Evolutionary conservation across 2,329 filamentous ascomycete genomes (phyloP).

Genomic region (Drechslera avenae): DNA sequence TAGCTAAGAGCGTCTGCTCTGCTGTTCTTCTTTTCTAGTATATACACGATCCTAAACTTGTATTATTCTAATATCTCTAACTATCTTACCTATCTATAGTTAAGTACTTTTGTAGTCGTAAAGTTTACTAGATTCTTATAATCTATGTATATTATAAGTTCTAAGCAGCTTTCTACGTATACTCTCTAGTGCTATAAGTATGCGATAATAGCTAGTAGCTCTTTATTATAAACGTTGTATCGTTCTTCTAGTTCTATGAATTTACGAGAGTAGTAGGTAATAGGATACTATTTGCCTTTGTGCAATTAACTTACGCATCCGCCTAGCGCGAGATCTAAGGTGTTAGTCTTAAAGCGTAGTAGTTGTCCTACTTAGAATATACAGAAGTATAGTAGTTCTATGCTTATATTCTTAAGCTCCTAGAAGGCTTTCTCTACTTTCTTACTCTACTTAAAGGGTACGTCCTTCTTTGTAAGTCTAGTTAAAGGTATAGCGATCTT

Average conservation of each 20-base stretch:
- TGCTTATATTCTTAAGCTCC: neutral
- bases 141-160: constrained; percentile 19
- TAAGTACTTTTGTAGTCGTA: constrained; percentile 32
- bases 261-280: neutral
- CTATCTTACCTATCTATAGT: no score
- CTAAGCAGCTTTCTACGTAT: neutral
- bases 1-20: neutral
- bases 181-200: neutral
- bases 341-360: neutral
- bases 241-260: neutral
- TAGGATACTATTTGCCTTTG: neutral
- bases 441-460: no score
- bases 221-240: neutral
- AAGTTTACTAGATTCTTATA: constrained; percentile 40
- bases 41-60: constrained; percentile 1
- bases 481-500: no score
- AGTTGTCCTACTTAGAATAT: neutral
- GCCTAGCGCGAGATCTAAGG: neutral
- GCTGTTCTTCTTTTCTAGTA: neutral
- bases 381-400: neutral
- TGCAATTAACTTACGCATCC: no score
- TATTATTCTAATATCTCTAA: constrained; percentile 23
- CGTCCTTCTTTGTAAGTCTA: no score
- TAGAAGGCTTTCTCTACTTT: constrained; percentile 2
- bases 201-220: neutral